Evolutionary conservation across 2,329 filamentous ascomycete species (phyloP).

Genomic region (Fusarium sp.): DNA sequence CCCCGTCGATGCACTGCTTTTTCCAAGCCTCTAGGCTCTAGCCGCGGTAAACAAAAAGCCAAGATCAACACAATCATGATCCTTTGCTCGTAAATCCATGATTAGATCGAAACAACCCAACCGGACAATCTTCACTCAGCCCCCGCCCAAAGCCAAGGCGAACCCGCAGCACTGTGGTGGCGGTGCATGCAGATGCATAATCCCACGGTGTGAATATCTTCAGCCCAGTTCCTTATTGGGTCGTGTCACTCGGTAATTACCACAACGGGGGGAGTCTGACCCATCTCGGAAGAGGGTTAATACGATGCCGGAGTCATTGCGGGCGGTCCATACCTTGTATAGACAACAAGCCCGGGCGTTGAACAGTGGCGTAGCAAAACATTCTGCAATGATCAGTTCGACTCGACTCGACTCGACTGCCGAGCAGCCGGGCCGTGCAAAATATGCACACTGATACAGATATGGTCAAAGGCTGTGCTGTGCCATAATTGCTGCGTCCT

Average conservation of each 20-base stretch:
- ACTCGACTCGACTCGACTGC: not conserved
- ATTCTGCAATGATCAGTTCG: not conserved
- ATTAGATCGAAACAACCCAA: conserved; percentile 2
- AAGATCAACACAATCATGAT: conserved; percentile 16
- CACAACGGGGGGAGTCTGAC: not conserved
- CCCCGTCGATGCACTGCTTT: not conserved
- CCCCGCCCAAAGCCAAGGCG: not conserved
- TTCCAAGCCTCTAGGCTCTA: too few species aligned
- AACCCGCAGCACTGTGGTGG: conserved; percentile 13
- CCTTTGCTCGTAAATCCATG: not conserved
- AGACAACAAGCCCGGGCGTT: not conserved
- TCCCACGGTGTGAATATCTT: conserved; percentile 10
- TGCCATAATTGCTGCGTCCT: not conserved
- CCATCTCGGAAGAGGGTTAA: conserved; percentile 23
- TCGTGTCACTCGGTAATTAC: conserved; percentile 17
- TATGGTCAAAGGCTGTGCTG: not conserved
- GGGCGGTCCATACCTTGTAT: not conserved
- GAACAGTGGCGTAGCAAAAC: conserved; percentile 18
- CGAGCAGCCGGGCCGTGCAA: not conserved
- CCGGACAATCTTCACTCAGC: not conserved
- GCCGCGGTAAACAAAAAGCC: too few species aligned
- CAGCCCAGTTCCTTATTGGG: not conserved
- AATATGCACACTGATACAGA: not conserved
- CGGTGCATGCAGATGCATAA: conserved; percentile 11
- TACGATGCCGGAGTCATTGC: conserved; percentile 7